Evolutionary conservation across 169 alveolate genomes (phyloP), one percentile per base, ranked within the genome.

Genomic region (Eimeria acervulina): DNA sequence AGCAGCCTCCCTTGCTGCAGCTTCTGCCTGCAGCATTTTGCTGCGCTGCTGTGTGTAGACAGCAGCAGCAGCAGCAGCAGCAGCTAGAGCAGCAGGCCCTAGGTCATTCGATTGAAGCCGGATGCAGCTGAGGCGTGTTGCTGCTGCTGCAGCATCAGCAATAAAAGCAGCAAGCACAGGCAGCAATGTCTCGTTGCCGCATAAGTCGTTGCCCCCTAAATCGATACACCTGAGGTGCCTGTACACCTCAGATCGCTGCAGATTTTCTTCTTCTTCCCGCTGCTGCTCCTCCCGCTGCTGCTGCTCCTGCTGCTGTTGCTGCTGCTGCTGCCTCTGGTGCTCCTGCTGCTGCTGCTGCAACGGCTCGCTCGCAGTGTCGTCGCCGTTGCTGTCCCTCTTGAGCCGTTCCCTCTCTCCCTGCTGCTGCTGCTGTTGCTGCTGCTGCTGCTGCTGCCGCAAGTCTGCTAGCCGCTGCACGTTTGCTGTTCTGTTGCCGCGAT

Each of bases 341-440:
- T 66, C 26, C 78, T 70, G 81, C 81, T 70, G 81, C 81, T 70
- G 81, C 47, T 70, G 81, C 47, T 31, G 81, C 81, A 3, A 19
- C 44, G 10, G 81, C 51, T 70, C 81, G 51, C 21, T 36, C 1
- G 51, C 10, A 1, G 38, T 44, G 17, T 78, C 88, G 66, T 78
- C 88, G 17, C 88, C 88, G 88, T 78, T 78, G 88, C 88, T 78
- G 61, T 78, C 88, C 63, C 88, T 78, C 88, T 78, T 78, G 13
- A 44, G 19, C 55, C 88, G 15, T 36, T 78, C 59, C 63, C 88
- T 23, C 61, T 78, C 88, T 13, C 88, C 28, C 36, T 78, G 88
- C 63, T 78, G 88, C 81, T 70, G 81, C 81, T 70, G 51, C 81
- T 70, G 81, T 47, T 70, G 61, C 88, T 78, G 42, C 31, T 44